Base-by-base conservation (phyloP, 2,329 filamentous ascomycete species). In the Pestalotiopsis sp. region DNA sequence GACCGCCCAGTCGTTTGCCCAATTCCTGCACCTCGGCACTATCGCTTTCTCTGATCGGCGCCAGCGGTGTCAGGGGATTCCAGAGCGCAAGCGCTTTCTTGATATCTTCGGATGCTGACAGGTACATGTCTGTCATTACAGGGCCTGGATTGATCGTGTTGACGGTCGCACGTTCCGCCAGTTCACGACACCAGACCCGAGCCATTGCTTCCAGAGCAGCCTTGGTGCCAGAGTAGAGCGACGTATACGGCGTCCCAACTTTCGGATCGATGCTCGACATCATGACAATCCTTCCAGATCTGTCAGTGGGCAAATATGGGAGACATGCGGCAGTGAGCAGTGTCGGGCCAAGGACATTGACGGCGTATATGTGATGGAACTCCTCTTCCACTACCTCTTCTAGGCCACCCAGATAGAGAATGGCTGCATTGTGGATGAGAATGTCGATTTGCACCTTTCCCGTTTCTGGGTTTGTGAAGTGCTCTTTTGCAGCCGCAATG, bases 141-240 rank as follows among this genome's bases (percentile, higher is more conserved):
- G 87, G 87, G 2, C 87, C 87, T 0, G 87, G 87, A 72, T 90
- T 90, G 75, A 90, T 83, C 2, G 86, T 84, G 76, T 90, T 90
- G 69, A 89, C 88, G 9, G 87, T 89, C 31, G 82, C 84, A 25
- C 83, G 78, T 71, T 89, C 86, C 14, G 83, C 81, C 65, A 90
- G 79, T 78, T 90, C 88, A 23, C 88, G 82, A 4, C 86, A 82
- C 88, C 88, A 90, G 0, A 86, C 85, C 23, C 88, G 81, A n/a
- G 88, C 90, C 85, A 90, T 88, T 49, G 86, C 84, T 75, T 91
- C 89, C 9, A 90, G 77, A 0, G 88, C 88, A 1, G 86, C 89
- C 75, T 91, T 90, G 64, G 85, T 89, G n/a, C 86, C 89, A 11
- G 86, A 87, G 73, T 90, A 91, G 62, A 90, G 82, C 12, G 84